These are phyloP conservation scores for Persicaria maculosa DNA, from an alignment of 148 eudicot species.

Conservation along the genomic window DNA sequence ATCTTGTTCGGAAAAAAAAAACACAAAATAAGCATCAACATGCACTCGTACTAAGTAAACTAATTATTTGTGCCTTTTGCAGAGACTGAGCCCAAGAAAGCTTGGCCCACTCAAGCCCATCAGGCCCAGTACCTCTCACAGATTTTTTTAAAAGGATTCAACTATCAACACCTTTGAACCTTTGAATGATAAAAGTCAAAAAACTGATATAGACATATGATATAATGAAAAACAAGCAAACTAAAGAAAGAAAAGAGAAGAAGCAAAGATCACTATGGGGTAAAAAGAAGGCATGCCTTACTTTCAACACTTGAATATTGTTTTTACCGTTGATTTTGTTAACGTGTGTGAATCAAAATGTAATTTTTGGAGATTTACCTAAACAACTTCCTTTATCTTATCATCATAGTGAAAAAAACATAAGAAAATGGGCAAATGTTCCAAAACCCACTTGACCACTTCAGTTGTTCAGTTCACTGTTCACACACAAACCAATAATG, in stretches of 20 bases:
- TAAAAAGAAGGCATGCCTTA: too few species aligned
- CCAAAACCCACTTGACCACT: not conserved
- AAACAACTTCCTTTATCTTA: not conserved
- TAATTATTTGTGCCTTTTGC: not conserved
- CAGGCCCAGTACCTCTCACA: not conserved
- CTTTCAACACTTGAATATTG: not conserved
- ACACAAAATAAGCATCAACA: too few species aligned
- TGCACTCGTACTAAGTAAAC: too few species aligned
- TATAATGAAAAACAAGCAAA: too few species aligned
- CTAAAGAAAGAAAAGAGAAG: too few species aligned
- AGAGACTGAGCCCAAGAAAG: not conserved
- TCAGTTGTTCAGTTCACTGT: not conserved
- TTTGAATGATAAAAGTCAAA: too few species aligned
- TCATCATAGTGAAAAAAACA: not conserved
- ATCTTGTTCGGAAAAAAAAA: too few species aligned
- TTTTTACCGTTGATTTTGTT: conserved; percentile 3
- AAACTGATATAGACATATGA: too few species aligned
- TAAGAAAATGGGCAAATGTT: not conserved
- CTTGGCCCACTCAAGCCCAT: not conserved
- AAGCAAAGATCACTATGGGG: too few species aligned
- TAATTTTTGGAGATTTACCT: not conserved
- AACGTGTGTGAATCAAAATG: not conserved
- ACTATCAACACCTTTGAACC: too few species aligned
- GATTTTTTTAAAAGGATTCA: too few species aligned
- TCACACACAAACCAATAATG: not conserved